Base-by-base conservation (phyloP, 805 yeast species). In the Candida golubevii region DNA sequence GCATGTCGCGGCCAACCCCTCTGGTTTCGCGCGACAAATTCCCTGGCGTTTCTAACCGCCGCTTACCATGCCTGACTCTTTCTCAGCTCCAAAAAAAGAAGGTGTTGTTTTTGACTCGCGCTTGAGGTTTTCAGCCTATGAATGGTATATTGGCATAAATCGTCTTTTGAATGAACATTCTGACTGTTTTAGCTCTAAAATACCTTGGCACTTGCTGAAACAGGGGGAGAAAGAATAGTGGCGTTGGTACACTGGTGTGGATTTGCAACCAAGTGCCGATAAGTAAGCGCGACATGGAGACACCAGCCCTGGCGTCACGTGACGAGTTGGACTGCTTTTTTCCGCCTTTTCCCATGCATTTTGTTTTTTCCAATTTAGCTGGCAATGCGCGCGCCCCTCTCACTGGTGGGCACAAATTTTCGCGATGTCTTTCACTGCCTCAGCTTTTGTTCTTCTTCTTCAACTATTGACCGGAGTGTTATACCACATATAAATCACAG, bases 381-480 rank as follows among this genome's bases (percentile, higher is more conserved):
- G 11, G 32, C 32, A 29, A 3, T 29, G n/a, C 30, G 35, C 36
- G 46, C 43, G 39, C 42, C 33, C 42, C 33, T 35, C 13, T 13
- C 33, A 32, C 41, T 31, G 31, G 42, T n/a, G 38, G 49, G 47
- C 53, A 47, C 36, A 46, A 45, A 47, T 42, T 49, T 51, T 48
- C 48, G 38, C 45, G 45, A 41, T 41, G 45, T 34, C 41, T 15
- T 3, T 8, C 23, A 18, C 9, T 14, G 8, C 7, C 27, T 15
- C 7, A 6, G 2, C 23, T n/a, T n/a, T n/a, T 26, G 27, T 33
- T 31, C 36, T 41, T 43, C 34, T 41, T 44, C 44, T 44, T 45
- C 33, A 43, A 35, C 50, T 34, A 46, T 58, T 75, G 88, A 88
- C 98, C 98, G 98, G 98, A 90, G 98, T 88, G 93, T 84, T 72